phyloP scores from a whole-genome alignment of 1,284 basidiomycete genomes.

The Anthracocystis walkeri region DNA sequence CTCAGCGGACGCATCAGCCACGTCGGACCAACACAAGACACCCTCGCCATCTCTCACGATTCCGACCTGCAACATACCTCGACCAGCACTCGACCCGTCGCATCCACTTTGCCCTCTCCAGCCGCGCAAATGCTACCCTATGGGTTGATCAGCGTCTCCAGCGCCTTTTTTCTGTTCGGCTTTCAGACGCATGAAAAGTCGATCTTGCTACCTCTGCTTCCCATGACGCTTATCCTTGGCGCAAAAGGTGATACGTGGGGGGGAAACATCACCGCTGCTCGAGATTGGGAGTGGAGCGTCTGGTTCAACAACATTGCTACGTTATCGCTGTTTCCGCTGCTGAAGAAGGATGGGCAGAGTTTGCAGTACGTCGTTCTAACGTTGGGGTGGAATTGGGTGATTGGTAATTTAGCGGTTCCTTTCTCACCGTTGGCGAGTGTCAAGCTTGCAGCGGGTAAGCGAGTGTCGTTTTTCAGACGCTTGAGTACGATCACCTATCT shows the following conservation, averaged over 20 bases:
- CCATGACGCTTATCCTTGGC: conserved; percentile 82
- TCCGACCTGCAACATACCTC: conserved; percentile 64
- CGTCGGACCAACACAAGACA: conserved; percentile 7
- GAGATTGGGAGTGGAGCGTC: conserved; percentile 80
- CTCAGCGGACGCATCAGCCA: conserved; percentile 23
- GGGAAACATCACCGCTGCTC: conserved; percentile 71
- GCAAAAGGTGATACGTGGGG: conserved; percentile 71
- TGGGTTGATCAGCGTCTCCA: conserved; percentile 63
- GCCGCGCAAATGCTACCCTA: conserved; percentile 70
- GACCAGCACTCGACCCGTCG: conserved; percentile 72
- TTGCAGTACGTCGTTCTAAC: conserved; percentile 79
- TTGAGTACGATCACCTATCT: conserved; percentile 69
- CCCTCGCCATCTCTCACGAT: conserved; percentile 52
- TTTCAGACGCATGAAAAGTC: conserved; percentile 97
- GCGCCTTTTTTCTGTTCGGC: conserved; percentile 94
- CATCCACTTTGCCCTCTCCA: conserved; percentile 76
- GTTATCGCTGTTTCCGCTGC: conserved; percentile 89
- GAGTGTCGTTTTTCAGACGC: conserved; percentile 15
- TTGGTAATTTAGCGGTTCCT: conserved; percentile 73
- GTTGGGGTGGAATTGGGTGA: conserved; percentile 82
- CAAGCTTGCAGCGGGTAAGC: conserved; percentile 1
- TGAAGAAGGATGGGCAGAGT: conserved; percentile 82
- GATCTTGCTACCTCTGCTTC: conserved; percentile 86
- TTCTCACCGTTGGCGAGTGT: conserved; percentile 24
- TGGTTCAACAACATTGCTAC: conserved; percentile 86